These are phyloP conservation scores for Mrakia hoshinonis DNA, from an alignment of 768 basidiomycete genomes.

Conservation along the genomic window DNA sequence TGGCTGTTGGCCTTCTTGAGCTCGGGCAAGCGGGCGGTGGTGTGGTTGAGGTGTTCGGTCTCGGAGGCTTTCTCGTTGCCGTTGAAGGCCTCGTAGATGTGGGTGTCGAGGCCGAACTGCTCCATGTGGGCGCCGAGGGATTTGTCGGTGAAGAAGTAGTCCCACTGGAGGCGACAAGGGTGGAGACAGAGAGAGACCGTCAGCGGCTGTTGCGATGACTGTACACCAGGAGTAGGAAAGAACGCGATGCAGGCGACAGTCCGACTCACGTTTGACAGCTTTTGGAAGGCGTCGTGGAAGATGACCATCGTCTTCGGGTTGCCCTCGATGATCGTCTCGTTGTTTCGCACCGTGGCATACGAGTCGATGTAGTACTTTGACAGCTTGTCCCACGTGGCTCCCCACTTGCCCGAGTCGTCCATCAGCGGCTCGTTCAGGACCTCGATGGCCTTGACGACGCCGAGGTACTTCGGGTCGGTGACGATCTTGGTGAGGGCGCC, in stretches of 20 bases:
- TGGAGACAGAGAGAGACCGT: too few relatives aligned
- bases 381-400: slow-evolving; percentile 9
- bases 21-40: not conserved
- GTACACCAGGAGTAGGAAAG: not conserved
- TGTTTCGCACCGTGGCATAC: slow-evolving; percentile 11
- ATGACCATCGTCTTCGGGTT: not conserved
- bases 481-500: not conserved
- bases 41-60: slow-evolving; percentile 1
- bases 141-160: slow-evolving; percentile 21
- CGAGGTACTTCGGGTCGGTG: slow-evolving; percentile 1
- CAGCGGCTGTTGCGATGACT: too few relatives aligned
- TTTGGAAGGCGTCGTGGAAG: slow-evolving; percentile 26
- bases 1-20: not conserved
- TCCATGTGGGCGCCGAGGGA: not conserved
- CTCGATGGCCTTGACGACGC: slow-evolving; percentile 27
- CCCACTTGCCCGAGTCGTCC: not conserved
- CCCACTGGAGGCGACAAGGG: not conserved
- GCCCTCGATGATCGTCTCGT: slow-evolving; percentile 10
- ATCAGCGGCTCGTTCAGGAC: slow-evolving; percentile 22
- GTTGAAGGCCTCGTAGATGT: slow-evolving; percentile 16
- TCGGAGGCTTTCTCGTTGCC: not conserved
- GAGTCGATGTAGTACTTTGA: slow-evolving; percentile 4
- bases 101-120: slow-evolving; percentile 23
- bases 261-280: not conserved
- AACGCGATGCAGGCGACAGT: not conserved